Base-by-base conservation (phyloP, 73 alveolate genomes). In the Stentor coeruleus region DNA sequence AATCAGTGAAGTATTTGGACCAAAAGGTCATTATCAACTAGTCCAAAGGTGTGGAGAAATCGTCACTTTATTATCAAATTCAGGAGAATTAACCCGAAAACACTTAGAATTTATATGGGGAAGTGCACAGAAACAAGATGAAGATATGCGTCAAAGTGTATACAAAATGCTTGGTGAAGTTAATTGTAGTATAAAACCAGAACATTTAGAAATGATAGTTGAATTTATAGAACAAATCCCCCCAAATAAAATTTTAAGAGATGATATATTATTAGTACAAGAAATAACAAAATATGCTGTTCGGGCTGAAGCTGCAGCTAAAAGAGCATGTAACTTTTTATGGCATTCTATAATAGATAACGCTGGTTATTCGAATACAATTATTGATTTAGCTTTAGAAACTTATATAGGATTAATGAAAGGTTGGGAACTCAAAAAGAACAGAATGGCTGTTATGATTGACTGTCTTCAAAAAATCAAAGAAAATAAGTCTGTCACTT, bases 11-110 rank as follows among this genome's bases (percentile, higher is more conserved):
- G 82, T 94, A 0, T 94, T 91, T 83, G 92, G 91, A 37, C 74
- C 59, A 0, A 82, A 86, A 37, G 89, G 89, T 35, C 87, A 87
- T 58, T 94, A 91, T 20, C 91, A 94, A 75, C 81, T 94, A 35
- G 93, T 94, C 2, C 85, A 92, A 74, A 90, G 97, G 73, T 42
- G 96, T 30, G 91, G 84, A 31, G 96, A 92, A 35, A 76, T 94
- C 41, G 77, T 94, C 38, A 92, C 86, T 75, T 86, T 94, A 33
- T 59, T 94, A 35, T 57, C 94, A 0, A 82, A 73, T 31, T 88
- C 85, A 55, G 92, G 91, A 74, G 58, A 88, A 81, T 84, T 94
- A 0, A 74, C 77, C 2, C 81, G 82, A 6, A 81, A 58, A 11
- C 90, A 94, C 39, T 87, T 94, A 20, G 89, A 92, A 58, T 57